phyloP scores from a whole-genome alignment of 352 stramenopile genomes.

The Globisporangium splendens region DNA sequence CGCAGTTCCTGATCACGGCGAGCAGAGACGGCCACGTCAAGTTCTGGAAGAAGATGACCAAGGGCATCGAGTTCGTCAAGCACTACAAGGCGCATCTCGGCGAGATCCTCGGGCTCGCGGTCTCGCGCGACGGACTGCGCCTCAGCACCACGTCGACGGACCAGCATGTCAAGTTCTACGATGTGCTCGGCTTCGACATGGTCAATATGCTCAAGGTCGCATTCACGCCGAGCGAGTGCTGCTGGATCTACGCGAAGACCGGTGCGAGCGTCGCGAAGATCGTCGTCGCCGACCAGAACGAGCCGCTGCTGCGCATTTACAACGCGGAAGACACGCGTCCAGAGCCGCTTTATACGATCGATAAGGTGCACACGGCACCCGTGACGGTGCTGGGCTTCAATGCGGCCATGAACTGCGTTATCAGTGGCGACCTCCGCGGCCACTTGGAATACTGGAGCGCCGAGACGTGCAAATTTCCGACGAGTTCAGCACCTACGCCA shows the following conservation, averaged over 20 bases:
- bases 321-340: slow-evolving; percentile 54
- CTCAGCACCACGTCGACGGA: slow-evolving; percentile 88
- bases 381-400: slow-evolving; percentile 91
- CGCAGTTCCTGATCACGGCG: slow-evolving; percentile 96
- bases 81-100: slow-evolving; percentile 97
- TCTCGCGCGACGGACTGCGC: slow-evolving; percentile 81
- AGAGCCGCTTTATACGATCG: slow-evolving; percentile 56
- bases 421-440: slow-evolving; percentile 90
- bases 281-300: slow-evolving; percentile 68
- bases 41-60: slow-evolving; percentile 99
- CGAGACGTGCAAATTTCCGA: slow-evolving; percentile 57
- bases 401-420: slow-evolving; percentile 74
- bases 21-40: slow-evolving; percentile 97
- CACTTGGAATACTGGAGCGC: slow-evolving; percentile 94
- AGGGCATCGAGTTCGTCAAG: slow-evolving; percentile 98
- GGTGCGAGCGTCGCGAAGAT: slow-evolving; percentile 58
- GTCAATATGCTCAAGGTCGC: slow-evolving; percentile 93
- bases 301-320: slow-evolving; percentile 83
- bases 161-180: slow-evolving; percentile 98
- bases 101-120: slow-evolving; percentile 79
- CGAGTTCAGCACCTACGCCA: neutral
- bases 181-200: slow-evolving; percentile 98
- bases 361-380: slow-evolving; percentile 89
- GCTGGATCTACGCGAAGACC: slow-evolving; percentile 64
- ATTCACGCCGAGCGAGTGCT: slow-evolving; percentile 67